Evolutionary conservation across 192 early-diverging fungal species (phyloP).

Genomic region (Entomortierella lignicola): DNA sequence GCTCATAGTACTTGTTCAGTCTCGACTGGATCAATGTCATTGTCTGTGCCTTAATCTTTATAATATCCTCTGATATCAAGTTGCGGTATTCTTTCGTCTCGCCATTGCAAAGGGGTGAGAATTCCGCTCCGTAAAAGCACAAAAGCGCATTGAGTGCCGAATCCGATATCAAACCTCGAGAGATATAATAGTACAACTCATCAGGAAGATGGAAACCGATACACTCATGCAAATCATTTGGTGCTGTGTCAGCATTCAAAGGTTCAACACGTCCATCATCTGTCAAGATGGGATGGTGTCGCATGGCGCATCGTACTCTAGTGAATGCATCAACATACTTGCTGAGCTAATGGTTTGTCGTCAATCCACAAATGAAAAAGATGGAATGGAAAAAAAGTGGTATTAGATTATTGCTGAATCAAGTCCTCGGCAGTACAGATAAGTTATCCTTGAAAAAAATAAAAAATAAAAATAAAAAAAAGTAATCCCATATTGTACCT

Average conservation of each 20-base stretch:
- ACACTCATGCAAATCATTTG: slow-evolving; percentile 84
- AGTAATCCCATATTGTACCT: slow-evolving; percentile 3
- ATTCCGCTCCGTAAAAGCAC: slow-evolving; percentile 74
- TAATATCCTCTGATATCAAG: slow-evolving; percentile 66
- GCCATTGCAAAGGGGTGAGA: slow-evolving; percentile 82
- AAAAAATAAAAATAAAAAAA: no score
- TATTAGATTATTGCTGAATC: not conserved
- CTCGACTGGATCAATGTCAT: slow-evolving; percentile 66
- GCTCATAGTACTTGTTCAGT: slow-evolving; percentile 72
- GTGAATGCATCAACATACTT: slow-evolving; percentile 79
- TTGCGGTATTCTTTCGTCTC: slow-evolving; percentile 79
- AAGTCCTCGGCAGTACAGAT: not conserved
- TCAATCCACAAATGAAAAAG: not conserved
- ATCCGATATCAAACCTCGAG: slow-evolving; percentile 66
- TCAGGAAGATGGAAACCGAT: slow-evolving; percentile 84
- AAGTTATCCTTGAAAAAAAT: not conserved
- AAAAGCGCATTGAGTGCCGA: slow-evolving; percentile 73
- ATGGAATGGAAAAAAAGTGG: not conserved
- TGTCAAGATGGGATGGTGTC: slow-evolving; percentile 77
- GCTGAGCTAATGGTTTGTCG: not conserved
- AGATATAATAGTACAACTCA: slow-evolving; percentile 75
- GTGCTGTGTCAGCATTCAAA: slow-evolving; percentile 69
- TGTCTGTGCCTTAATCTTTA: slow-evolving; percentile 69
- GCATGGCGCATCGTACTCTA: slow-evolving; percentile 76
- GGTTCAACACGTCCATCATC: slow-evolving; percentile 78